Conservation (phyloP, 495 filamentous ascomycete genomes). For the Xylaria intraflava region DNA sequence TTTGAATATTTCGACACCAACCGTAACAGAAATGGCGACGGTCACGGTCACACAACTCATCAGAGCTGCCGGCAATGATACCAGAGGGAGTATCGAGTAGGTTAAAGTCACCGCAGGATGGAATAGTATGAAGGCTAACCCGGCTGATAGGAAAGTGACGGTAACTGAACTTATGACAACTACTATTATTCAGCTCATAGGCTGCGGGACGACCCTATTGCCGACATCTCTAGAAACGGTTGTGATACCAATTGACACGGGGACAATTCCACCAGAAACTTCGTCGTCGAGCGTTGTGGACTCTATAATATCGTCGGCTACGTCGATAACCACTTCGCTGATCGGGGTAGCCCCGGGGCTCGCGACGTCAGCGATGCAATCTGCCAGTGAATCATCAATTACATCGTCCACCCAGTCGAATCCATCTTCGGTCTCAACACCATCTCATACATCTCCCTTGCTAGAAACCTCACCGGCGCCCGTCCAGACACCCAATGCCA, state of each 20-base stretch:
- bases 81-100: background rate
- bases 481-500: constrained; percentile 17
- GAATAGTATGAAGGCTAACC: background rate
- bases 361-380: constrained; percentile 1
- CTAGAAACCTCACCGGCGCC: constrained; percentile 9
- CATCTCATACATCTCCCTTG: constrained; percentile 13
- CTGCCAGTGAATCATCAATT: constrained; percentile 9
- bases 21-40: constrained; percentile 31
- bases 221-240: constrained; percentile 3
- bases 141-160: background rate
- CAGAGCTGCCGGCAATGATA: background rate
- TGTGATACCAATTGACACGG: constrained; percentile 1
- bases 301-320: background rate
- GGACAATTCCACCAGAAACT: background rate
- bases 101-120: background rate
- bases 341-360: background rate
- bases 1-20: constrained; percentile 25
- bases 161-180: constrained; percentile 19
- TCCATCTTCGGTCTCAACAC: constrained; percentile 4
- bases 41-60: background rate
- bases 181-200: constrained; percentile 26
- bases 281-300: background rate
- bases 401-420: background rate
- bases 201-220: constrained; percentile 11
- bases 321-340: background rate